Percentiles rank a stretch among this genome's conserved stretches.
phyloP scores from a whole-genome alignment of 2,329 filamentous ascomycete species.

The Akanthomyces muscarius region DNA sequence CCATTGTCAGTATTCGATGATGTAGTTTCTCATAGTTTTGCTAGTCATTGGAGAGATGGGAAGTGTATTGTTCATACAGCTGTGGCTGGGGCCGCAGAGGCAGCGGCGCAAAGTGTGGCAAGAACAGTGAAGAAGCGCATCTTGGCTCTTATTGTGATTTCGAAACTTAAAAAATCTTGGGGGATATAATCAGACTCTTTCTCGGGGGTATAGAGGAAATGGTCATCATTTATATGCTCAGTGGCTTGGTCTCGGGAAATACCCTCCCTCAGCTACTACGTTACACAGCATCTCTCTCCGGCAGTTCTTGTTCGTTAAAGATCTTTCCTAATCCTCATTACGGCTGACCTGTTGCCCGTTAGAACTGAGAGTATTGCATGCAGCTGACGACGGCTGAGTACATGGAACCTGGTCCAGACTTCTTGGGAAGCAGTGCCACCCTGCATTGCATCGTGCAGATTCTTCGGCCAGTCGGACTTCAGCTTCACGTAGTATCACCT shows the following conservation, averaged over 20 bases:
- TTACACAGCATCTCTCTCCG: neutral
- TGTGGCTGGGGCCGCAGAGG: neutral
- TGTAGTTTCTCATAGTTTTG: neutral
- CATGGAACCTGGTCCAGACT: neutral
- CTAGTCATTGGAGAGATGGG: neutral
- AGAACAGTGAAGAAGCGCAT: slow-evolving; percentile 13
- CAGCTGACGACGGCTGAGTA: neutral
- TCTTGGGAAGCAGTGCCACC: neutral
- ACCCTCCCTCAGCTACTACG: neutral
- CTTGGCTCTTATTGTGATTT: neutral
- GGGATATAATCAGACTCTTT: neutral
- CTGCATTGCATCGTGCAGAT: neutral
- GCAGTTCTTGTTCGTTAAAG: neutral
- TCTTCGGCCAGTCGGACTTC: neutral
- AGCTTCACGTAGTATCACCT: neutral
- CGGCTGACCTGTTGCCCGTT: neutral
- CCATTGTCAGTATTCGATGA: neutral
- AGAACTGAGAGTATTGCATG: neutral
- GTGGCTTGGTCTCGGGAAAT: neutral
- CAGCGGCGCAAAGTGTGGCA: neutral
- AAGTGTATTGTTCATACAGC: neutral
- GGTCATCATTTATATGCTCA: neutral
- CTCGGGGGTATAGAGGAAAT: neutral
- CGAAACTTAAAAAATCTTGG: neutral
- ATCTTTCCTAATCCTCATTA: neutral